Conservation (phyloP, 805 yeast genomes). For the Starmerella sirachaensis region DNA sequence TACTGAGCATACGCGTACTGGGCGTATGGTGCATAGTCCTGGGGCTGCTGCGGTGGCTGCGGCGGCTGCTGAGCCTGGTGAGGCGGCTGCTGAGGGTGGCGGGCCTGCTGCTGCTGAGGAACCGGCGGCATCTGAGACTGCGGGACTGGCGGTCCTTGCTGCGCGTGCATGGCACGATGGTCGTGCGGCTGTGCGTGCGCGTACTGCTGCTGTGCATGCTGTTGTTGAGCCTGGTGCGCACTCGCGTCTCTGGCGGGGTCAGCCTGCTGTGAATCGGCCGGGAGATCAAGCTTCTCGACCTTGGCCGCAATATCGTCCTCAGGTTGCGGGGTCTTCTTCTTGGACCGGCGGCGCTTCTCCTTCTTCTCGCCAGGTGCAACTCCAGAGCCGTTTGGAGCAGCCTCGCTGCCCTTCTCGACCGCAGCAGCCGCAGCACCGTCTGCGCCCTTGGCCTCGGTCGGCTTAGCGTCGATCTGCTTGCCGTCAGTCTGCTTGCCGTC, state of each 20-base stretch:
- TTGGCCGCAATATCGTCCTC: slow-evolving; percentile 8
- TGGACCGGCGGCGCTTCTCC: slow-evolving; percentile 4
- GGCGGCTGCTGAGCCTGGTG: slow-evolving; percentile 8
- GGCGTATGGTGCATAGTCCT: not conserved
- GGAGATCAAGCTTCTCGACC: slow-evolving; percentile 12
- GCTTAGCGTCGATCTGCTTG: not conserved
- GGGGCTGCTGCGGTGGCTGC: slow-evolving; percentile 1
- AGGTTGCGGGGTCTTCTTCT: slow-evolving; percentile 9
- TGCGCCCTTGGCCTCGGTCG: slow-evolving; percentile 2
- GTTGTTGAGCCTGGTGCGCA: slow-evolving; percentile 3
- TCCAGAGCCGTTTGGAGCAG: too few species aligned
- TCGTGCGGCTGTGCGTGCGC: slow-evolving; percentile 9
- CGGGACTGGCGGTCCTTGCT: too few species aligned
- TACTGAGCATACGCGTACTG: not conserved
- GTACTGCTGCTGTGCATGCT: slow-evolving; percentile 4
- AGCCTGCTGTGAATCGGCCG: too few species aligned
- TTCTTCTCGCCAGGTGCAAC: too few species aligned
- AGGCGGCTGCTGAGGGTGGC: slow-evolving; percentile 12
- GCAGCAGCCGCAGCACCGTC: not conserved
- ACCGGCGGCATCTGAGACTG: not conserved
- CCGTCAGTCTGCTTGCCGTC: not conserved
- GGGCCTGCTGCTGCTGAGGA: slow-evolving; percentile 8
- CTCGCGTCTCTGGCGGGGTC: slow-evolving; percentile 15
- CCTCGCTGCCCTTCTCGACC: not conserved
- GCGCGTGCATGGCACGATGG: slow-evolving; percentile 6